Evolutionary conservation across 768 basidiomycete species (phyloP), one percentile per base, ranked within the genome.

Genomic region (Botryobasidium botryosum): DNA sequence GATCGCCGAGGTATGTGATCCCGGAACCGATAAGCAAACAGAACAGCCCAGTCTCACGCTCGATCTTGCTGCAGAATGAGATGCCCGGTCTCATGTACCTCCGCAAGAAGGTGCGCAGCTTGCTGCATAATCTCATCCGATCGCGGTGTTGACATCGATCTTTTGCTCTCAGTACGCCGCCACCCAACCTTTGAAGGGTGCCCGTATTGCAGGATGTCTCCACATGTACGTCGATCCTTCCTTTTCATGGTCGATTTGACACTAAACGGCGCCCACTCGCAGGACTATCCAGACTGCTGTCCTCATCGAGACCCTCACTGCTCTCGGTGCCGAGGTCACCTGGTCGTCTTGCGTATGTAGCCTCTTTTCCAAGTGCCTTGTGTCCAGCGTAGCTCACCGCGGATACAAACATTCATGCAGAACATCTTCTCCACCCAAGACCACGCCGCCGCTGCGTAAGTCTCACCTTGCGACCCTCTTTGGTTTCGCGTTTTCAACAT

Each of bases 361-460:
- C 7, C 21, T 12, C 13, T 42, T 28, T 35, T 44, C 39, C 8
- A 41, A 27, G 20, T 36, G 15, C 26, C 25, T 28, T 17, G 31
- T 52, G 44, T 13, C 13, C 23, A 25, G 24, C 25, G 25, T 1
- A 10, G 40, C 23, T 29, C 10, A 33, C 31, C 10, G 31, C 17
- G 15, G 35, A 25, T 25, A 42, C 40, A 29, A 15, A 43, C 12
- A 35, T 17, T 35, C 15, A 25, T 57, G 28, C 50, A 88, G 86
- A 94, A 99, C 70, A 99, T 99, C 62, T 99, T 92, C 69, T 97
- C 94, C 40, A 99, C 94, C 42, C 94, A 99, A 66, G 94, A 99
- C 62, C 94, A 99, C 66, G 94, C 94, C 44, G 94, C 94, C 43
- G 83, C 94, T 53, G 94, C 86, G 82, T 86, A 61, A 58, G 79